A percentile compares a stretch with the other conserved stretches of the same genome.
Evolutionary conservation across 768 basidiomycete species (phyloP).

Genomic region (Tylopilus balloui): DNA sequence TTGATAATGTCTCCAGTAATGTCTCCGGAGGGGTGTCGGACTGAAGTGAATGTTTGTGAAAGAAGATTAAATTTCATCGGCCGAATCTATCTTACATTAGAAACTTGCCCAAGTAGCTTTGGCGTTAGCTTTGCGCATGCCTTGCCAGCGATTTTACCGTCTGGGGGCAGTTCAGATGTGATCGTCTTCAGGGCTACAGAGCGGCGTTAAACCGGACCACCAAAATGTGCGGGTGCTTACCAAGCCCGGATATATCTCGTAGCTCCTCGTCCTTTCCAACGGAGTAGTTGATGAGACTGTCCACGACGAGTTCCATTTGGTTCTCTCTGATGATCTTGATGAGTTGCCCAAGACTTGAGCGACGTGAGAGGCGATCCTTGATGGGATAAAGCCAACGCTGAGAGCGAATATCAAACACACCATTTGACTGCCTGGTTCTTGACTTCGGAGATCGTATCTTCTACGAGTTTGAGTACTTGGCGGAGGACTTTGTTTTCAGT

Average conservation of each 20-base stretch:
- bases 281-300: constrained; percentile 83
- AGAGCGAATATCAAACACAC: constrained; percentile 36
- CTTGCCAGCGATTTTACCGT: constrained; percentile 71
- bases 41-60: constrained; percentile 32
- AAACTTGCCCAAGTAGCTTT: constrained; percentile 73
- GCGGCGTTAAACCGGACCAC: constrained; percentile 4
- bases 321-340: constrained; percentile 83
- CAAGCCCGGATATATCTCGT: constrained; percentile 89
- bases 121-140: constrained; percentile 84
- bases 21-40: constrained; percentile 72
- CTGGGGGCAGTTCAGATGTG: constrained; percentile 81
- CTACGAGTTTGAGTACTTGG: constrained; percentile 80
- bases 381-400: background rate
- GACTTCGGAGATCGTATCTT: constrained; percentile 96
- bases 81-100: constrained; percentile 49
- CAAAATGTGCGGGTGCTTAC: constrained; percentile 36
- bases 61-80: background rate
- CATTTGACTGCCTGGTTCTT: constrained; percentile 98
- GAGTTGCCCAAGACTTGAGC: constrained; percentile 73
- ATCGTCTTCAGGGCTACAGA: constrained; percentile 86
- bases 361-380: constrained; percentile 1
- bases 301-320: constrained; percentile 83
- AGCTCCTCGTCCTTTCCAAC: constrained; percentile 87
- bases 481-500: constrained; percentile 82
- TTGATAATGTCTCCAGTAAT: constrained; percentile 76